Evolutionary conservation across 306 rosid genomes (phyloP), one percentile per base, ranked within the genome.

Genomic region (Astragalus membranaceus): DNA sequence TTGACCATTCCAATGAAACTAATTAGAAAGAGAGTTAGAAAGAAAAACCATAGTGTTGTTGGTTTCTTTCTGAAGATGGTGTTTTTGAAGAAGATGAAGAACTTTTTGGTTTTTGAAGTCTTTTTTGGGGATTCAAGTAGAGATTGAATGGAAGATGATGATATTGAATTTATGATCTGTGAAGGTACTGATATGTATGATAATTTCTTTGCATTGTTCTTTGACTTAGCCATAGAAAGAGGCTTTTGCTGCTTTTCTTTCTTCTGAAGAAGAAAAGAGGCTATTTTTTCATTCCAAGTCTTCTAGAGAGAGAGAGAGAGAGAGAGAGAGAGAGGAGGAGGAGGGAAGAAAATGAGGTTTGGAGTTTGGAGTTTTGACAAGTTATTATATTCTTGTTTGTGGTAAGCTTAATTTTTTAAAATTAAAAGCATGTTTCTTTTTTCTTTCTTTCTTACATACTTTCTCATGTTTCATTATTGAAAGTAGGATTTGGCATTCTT

Each of bases 171-270:
- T 67, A 94, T 94, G 47, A 94, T 86, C 85, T 91, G 99, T 55
- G 97, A 91, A 7, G 99, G 99, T 29, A 94, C 99, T 5, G 99
- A 89, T 68, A 94, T 94, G 89, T 83, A 94, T 0, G 84, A 84
- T 8, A 84, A 70, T 78, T 85, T 88, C 83, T 83, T 85, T 9
- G 83, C 84, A 69, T 73, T 86, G 74, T 80, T 84, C 70, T 88
- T 90, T 1, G 88, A 82, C 71, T 85, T 90, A 3, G 90, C 97
- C 97, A 90, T 5, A 35, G 39, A 26, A 26, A 26, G 30, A 26
- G 30, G 30, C 30, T 26, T 26, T 26, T 26, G 30, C 41, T 36
- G 7, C 41, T 36, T 36, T 36, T 36, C 41, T 36, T 36, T 36
- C 41, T 41, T 41, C 11, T 42, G 20, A 20, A 20, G 23, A 20